Percentiles rank a stretch among this genome's conserved stretches.
Evolutionary conservation across 148 eudicot species (phyloP).

Genomic region (Nyssa sinensis): DNA sequence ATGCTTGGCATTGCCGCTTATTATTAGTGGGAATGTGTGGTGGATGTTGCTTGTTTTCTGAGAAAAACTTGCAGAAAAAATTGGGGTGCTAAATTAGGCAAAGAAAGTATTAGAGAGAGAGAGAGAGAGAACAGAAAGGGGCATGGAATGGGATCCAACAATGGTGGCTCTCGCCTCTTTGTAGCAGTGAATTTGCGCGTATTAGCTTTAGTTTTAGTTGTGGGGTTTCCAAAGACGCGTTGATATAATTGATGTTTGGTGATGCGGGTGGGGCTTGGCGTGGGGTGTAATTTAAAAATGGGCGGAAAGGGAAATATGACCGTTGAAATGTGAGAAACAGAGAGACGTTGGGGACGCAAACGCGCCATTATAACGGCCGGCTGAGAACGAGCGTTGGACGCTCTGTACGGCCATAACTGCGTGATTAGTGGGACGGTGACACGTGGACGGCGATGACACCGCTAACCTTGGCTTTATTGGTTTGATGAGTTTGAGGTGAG

Average conservation of each 20-base stretch:
- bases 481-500: not conserved
- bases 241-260: not conserved
- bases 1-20: conserved; percentile 28
- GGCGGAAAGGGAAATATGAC: not conserved
- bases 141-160: not conserved
- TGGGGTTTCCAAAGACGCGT: not conserved
- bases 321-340: conserved; percentile 5
- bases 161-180: not conserved
- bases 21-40: not conserved
- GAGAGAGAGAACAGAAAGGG: conserved; percentile 3
- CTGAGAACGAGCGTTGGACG: not conserved
- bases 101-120: not conserved
- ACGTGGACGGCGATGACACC: not conserved
- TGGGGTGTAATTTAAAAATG: not conserved
- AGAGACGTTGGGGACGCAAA: conserved; percentile 8
- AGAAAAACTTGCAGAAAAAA: conserved; percentile 4
- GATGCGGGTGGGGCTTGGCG: not conserved
- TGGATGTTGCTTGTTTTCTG: not conserved
- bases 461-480: not conserved
- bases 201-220: not conserved
- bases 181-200: not conserved
- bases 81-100: not conserved
- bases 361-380: conserved; percentile 4
- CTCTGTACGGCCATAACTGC: not conserved
- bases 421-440: conserved; percentile 9